phyloP scores from a whole-genome alignment of 768 basidiomycete species.

The Rhodotorula kratochvilovae region DNA sequence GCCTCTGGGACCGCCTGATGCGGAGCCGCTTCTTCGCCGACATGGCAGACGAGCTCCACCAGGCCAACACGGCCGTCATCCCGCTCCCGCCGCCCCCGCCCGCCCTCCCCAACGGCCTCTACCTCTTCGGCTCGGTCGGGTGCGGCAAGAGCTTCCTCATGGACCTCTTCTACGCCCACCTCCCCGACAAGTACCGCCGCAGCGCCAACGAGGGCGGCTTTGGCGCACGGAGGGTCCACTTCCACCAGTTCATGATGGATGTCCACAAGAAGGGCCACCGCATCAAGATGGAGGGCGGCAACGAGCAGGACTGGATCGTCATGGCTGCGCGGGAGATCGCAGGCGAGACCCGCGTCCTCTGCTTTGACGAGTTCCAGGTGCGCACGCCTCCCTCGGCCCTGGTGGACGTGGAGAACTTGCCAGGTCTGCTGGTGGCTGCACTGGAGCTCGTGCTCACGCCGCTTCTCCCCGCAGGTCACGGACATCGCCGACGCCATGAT shows the following conservation, averaged over 20 bases:
- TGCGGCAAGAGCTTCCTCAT: slow-evolving; percentile 99
- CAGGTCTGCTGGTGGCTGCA: neutral
- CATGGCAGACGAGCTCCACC: slow-evolving; percentile 27
- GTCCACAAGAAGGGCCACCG: slow-evolving; percentile 89
- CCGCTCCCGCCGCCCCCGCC: slow-evolving; percentile 42
- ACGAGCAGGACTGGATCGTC: slow-evolving; percentile 70
- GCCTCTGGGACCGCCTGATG: slow-evolving; percentile 43
- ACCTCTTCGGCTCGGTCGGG: slow-evolving; percentile 93
- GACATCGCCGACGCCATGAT: slow-evolving; percentile 99
- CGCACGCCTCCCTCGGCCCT: neutral
- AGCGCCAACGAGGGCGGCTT: slow-evolving; percentile 58
- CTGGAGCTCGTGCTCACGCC: neutral
- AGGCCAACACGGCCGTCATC: slow-evolving; percentile 19
- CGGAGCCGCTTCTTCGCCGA: slow-evolving; percentile 9
- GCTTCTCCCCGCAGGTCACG: slow-evolving; percentile 60
- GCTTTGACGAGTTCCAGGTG: slow-evolving; percentile 98
- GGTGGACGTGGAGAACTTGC: neutral
- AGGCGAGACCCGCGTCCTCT: slow-evolving; percentile 73
- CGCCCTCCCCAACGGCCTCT: slow-evolving; percentile 74
- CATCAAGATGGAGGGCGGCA: slow-evolving; percentile 65
- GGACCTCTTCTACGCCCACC: slow-evolving; percentile 63
- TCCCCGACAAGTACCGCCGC: slow-evolving; percentile 39
- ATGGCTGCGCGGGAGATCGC: slow-evolving; percentile 85
- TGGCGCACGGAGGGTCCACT: slow-evolving; percentile 67
- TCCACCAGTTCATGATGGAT: slow-evolving; percentile 99